phyloP scores from a whole-genome alignment of 148 eudicot species.

The Diospyros kaki region DNA sequence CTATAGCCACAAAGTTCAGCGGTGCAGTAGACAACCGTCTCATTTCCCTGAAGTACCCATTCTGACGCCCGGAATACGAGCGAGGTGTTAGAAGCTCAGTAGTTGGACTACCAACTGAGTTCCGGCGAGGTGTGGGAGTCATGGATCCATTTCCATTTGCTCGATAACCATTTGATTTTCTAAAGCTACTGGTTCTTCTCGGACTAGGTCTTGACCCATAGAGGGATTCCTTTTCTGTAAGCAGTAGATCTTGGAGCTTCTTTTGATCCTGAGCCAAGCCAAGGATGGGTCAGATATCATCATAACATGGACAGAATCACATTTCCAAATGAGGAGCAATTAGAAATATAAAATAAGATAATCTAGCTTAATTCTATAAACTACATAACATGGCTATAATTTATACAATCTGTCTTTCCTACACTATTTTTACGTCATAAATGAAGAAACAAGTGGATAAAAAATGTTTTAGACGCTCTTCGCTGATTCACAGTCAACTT shows the following conservation, averaged over 20 bases:
- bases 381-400: not conserved
- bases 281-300: not conserved
- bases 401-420: not conserved
- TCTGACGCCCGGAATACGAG: constrained; percentile 46
- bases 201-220: constrained; percentile 72
- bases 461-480: too few relatives aligned
- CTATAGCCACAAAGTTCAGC: constrained; percentile 53
- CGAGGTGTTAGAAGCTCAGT: constrained; percentile 56
- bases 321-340: not conserved
- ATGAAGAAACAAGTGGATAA: too few relatives aligned
- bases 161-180: constrained; percentile 47
- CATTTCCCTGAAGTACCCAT: constrained; percentile 63
- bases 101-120: constrained; percentile 36
- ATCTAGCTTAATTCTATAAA: not conserved
- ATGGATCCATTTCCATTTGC: constrained; percentile 51
- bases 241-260: constrained; percentile 60
- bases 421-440: not conserved
- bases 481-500: too few relatives aligned
- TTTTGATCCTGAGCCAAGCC: constrained; percentile 53
- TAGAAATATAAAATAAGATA: not conserved
- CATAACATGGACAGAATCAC: not conserved
- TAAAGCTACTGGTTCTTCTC: constrained; percentile 55
- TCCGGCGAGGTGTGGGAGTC: constrained; percentile 61
- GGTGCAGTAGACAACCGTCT: constrained; percentile 59
- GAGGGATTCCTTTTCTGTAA: constrained; percentile 54